Base-by-base conservation (phyloP, 345 rosid genomes). In the Ceriops tagal region DNA sequence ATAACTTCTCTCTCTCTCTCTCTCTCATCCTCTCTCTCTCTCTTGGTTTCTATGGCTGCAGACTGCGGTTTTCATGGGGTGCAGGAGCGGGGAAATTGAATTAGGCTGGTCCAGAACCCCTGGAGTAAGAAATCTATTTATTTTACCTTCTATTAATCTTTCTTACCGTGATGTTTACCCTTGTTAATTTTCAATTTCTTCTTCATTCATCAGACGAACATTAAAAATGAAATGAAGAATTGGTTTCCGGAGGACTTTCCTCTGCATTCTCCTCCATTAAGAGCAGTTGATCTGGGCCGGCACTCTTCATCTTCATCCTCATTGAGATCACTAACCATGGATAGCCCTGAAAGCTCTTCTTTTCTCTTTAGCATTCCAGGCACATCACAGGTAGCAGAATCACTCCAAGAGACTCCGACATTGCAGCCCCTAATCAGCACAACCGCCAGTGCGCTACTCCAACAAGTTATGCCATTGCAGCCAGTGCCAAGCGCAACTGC, bases 71-170 rank as follows among this genome's bases (percentile, higher is more conserved):
- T 93, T 93, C 80, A 83, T 91, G 96, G 93, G 93, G 51, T 89
- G 97, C 81, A 75, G 62, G 46, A 84, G 76, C 53, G 98, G 98
- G 3, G 98, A 93, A 78, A 88, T 93, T 78, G 98, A 93, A 73
- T 72, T 93, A 30, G 98, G 98, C 34, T 78, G 83, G 62, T 80
- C 93, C 70, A 77, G 71, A 64, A 64, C 52, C 39, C 67, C 65
- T 27, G 22, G 73, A 35, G 96, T 90, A 88, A 63, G 71, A 43
- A 71, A 55, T 9, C 27, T 27, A 11, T 56, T 61, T 20, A 7
- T 60, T 8, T 20, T 34, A 52, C 51, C 66, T 53, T 13, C 10
- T 13, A 27, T 27, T 21, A 15, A 53, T 52, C 31, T 35, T 60
- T 22, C 9, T 53, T 46, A 3, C 20, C 58, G 18, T 5, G 64